Conservation (phyloP, 768 basidiomycete genomes). For the Trametopsis cervina region DNA sequence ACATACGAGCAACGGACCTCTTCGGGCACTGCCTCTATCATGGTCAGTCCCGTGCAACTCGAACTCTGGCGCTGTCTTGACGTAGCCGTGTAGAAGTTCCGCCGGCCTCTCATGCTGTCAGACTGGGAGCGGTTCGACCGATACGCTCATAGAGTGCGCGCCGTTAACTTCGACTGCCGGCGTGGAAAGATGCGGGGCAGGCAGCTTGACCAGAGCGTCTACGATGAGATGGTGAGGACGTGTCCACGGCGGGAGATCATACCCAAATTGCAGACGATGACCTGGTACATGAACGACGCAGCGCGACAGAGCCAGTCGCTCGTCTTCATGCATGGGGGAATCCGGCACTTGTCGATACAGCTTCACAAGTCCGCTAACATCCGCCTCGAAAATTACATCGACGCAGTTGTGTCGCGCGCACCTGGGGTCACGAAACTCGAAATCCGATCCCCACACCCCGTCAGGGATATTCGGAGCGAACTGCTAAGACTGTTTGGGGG, state of each 20-base stretch:
- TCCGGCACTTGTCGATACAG: slow-evolving; percentile 30
- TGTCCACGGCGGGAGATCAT: slow-evolving; percentile 45
- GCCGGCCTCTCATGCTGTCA: slow-evolving; percentile 31
- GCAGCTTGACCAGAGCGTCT: slow-evolving; percentile 19
- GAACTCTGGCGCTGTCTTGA: not conserved
- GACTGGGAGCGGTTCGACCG: slow-evolving; percentile 53
- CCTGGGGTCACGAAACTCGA: slow-evolving; percentile 40
- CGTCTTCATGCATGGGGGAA: slow-evolving; percentile 49
- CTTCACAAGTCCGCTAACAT: slow-evolving; percentile 28
- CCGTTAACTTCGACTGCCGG: slow-evolving; percentile 16
- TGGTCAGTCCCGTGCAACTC: slow-evolving; percentile 4
- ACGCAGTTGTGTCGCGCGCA: slow-evolving; percentile 35
- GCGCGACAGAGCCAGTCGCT: slow-evolving; percentile 27
- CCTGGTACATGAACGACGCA: slow-evolving; percentile 31
- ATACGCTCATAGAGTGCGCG: slow-evolving; percentile 31
- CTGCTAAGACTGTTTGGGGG: slow-evolving; percentile 31
- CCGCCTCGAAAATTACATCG: slow-evolving; percentile 21
- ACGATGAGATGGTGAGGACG: slow-evolving; percentile 49
- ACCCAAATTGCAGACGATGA: slow-evolving; percentile 46
- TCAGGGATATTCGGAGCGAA: slow-evolving; percentile 33
- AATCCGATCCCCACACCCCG: slow-evolving; percentile 34
- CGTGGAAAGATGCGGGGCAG: slow-evolving; percentile 9
- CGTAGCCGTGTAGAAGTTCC: slow-evolving; percentile 16
- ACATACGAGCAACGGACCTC: not conserved
- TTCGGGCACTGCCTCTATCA: not conserved